Base-by-base conservation (phyloP, 2,329 filamentous ascomycete genomes). In the Fusarium miscanthi region DNA sequence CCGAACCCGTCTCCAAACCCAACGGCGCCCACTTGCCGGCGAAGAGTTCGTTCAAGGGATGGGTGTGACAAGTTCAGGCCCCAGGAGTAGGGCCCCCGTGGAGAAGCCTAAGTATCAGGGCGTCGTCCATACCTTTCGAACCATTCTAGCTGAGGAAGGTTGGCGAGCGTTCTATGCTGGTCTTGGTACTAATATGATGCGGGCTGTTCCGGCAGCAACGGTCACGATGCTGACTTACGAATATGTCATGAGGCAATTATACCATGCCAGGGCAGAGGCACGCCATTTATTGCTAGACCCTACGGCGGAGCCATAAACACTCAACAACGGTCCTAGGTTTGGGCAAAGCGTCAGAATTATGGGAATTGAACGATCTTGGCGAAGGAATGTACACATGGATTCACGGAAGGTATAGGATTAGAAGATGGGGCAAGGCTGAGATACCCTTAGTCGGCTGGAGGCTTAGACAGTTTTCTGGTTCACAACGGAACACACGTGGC, bases 171-270 rank as follows among this genome's bases (percentile, higher is more conserved):
- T 99, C 78, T 99, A 99, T 81, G 95, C 95, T 30, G 96, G 96
- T 40, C 94, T 99, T 87, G 96, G 96, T 41, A 97, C 95, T 53
- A 99, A 99, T 83, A 93, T 99, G 90, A 94, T 98, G 86, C 90
- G 96, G 63, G 96, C 96, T 12, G 92, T 99, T 17, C 96, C 96
- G 37, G 94, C 96, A 27, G 95, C 96, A 25, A 97, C 97, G 78
- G 97, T 97, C 31, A 99, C 96, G 6, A 97, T 99, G 92, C 87
- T 98, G 79, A 98, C 95, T 17, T 99, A 97, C 79, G 96, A 99
- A 83, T 96, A 92, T 76, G 84, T 87, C 54, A 90, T 90, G 88
- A 83, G 85, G 58, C 80, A 83, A 61, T 80, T 90, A 25, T 87
- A 87, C 68, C 79, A 82, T 62, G 79, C 81, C 33, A 84, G 84